phyloP scores from a whole-genome alignment of 2,329 filamentous ascomycete species.

The Trichoderma brevicompactum region DNA sequence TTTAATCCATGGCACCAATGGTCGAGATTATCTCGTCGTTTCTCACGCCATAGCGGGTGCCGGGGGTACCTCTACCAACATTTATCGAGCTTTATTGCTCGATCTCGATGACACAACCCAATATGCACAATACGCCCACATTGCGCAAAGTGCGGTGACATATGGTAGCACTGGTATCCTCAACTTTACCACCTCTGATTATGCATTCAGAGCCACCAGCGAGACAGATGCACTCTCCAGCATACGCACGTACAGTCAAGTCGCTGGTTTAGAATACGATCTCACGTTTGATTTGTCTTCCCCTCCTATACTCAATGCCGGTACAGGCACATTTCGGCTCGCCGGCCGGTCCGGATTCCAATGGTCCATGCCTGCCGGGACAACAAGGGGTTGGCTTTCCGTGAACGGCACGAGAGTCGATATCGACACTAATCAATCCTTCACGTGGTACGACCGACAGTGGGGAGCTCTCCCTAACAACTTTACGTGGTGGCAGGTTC shows the following conservation, averaged over 20 bases:
- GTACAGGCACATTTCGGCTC: constrained; percentile 8
- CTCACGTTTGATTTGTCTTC: constrained; percentile 22
- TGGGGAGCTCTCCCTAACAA: constrained; percentile 2
- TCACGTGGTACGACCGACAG: constrained; percentile 27
- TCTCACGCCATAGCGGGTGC: neutral
- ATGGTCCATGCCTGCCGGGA: constrained; percentile 24
- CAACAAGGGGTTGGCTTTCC: constrained; percentile 17
- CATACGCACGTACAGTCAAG: constrained; percentile 7
- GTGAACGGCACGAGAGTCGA: constrained; percentile 8
- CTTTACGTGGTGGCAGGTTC: constrained; percentile 20
- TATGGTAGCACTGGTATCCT: constrained; percentile 12
- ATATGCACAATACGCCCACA: constrained; percentile 12
- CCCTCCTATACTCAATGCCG: constrained; percentile 17
- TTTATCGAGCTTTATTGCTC: constrained; percentile 25
- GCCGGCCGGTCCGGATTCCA: constrained; percentile 1
- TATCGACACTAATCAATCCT: constrained; percentile 5
- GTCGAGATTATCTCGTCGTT: constrained; percentile 13
- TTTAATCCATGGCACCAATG: constrained; percentile 24
- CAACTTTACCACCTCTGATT: neutral
- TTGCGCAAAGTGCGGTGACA: neutral
- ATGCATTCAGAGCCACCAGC: constrained; percentile 1
- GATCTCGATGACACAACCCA: constrained; percentile 11
- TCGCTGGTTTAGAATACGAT: constrained; percentile 9
- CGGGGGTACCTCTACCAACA: neutral
- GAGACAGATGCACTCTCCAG: constrained; percentile 2